These are phyloP conservation scores for Ophiostoma triangulosporum DNA, from an alignment of 2,329 filamentous ascomycete genomes.

Conservation along the genomic window DNA sequence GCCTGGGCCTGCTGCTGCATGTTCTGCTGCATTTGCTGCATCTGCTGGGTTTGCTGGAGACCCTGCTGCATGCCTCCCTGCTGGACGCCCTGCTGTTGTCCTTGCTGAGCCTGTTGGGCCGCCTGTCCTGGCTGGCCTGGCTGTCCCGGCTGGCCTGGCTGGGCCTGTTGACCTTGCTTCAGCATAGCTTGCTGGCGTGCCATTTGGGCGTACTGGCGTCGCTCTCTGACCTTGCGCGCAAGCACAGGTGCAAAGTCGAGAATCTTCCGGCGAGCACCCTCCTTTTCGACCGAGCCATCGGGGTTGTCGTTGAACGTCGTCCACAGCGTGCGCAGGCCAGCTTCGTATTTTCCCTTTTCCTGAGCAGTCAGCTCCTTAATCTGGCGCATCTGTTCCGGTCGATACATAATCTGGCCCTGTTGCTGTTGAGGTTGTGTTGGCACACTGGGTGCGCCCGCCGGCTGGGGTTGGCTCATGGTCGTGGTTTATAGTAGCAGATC, in stretches of 20 bases:
- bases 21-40: conserved; percentile 9
- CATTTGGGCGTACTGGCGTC: conserved; percentile 7
- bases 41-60: conserved; percentile 3
- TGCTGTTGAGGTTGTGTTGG: conserved; percentile 8
- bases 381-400: conserved; percentile 37
- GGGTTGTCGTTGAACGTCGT: conserved; percentile 34
- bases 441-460: not conserved
- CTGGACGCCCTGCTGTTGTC: not conserved
- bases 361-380: conserved; percentile 37
- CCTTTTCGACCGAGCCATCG: conserved; percentile 34
- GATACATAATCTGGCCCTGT: conserved; percentile 25
- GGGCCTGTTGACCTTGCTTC: conserved; percentile 3
- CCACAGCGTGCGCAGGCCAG: conserved; percentile 41
- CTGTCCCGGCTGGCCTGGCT: conserved; percentile 3
- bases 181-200: conserved; percentile 3
- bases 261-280: conserved; percentile 42
- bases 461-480: not conserved
- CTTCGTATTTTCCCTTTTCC: conserved; percentile 46
- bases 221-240: conserved; percentile 12
- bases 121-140: not conserved
- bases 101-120: conserved; percentile 7
- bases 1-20: conserved; percentile 5
- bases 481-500: not conserved
- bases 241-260: conserved; percentile 47
- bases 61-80: conserved; percentile 4